Percentiles rank a stretch among this genome's conserved stretches.
Conservation (phyloP, 2,329 filamentous ascomycete genomes). For the Immersiporthe knoxdaviesiana region DNA sequence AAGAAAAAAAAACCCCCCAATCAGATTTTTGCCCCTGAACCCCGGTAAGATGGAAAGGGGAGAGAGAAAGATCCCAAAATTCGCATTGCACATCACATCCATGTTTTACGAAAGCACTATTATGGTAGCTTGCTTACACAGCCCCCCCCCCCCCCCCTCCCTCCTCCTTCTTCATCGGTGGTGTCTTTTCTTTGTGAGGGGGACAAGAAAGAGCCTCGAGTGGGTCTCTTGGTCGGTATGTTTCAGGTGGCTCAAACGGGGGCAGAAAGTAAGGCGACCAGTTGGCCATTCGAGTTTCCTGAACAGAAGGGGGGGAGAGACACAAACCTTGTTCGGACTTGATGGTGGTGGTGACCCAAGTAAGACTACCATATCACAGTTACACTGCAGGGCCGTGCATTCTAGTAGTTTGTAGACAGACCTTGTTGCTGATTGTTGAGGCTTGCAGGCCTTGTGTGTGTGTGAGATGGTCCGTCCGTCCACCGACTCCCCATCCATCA, state of each 20-base stretch:
- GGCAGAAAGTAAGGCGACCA: background rate
- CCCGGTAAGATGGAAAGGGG: background rate
- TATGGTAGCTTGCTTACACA: background rate
- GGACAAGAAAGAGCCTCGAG: background rate
- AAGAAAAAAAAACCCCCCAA: background rate
- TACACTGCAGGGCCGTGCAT: too few species aligned
- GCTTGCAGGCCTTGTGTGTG: too few species aligned
- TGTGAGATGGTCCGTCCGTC: background rate
- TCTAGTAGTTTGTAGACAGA: too few species aligned
- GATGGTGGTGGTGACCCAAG: background rate
- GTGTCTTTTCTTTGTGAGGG: background rate
- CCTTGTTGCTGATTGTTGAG: background rate
- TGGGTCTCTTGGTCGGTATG: background rate
- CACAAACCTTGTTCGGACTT: background rate
- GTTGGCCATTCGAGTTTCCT: background rate
- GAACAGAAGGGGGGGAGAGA: too few species aligned
- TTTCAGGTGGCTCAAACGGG: slow-evolving; percentile 11
- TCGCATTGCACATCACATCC: too few species aligned
- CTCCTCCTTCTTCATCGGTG: background rate
- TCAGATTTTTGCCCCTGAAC: background rate
- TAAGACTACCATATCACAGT: too few species aligned
- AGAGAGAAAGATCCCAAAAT: background rate
- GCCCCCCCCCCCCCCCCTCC: too few species aligned
- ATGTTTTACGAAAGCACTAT: too few species aligned
- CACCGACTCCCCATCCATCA: background rate